phyloP scores from a whole-genome alignment of 2,329 filamentous ascomycete genomes.

The Myriosclerotinia scirpicola region DNA sequence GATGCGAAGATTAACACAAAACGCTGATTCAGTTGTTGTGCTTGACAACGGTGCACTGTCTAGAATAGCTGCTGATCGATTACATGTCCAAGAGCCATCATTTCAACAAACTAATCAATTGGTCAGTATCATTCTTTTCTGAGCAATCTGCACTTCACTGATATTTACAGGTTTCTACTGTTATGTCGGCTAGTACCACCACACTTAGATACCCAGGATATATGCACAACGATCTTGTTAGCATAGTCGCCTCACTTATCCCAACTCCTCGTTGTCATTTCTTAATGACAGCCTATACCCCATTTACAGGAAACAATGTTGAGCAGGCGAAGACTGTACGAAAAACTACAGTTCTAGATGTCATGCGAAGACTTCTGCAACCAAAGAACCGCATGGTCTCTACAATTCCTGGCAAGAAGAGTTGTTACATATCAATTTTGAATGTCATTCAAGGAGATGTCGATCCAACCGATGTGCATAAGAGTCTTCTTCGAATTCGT shows the following conservation, averaged over 20 bases:
- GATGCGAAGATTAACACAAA: constrained; percentile 87
- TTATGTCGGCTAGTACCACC: constrained; percentile 98
- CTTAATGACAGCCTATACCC: constrained; percentile 97
- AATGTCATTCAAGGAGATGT: constrained; percentile 99
- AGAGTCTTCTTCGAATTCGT: constrained; percentile 92
- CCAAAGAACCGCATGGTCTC: constrained; percentile 99
- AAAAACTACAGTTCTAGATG: constrained; percentile 96
- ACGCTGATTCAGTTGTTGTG: constrained; percentile 96
- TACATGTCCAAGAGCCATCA: constrained; percentile 93
- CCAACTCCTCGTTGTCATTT: constrained; percentile 97
- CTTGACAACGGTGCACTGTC: constrained; percentile 93
- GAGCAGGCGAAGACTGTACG: constrained; percentile 97
- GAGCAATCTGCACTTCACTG: constrained; percentile 27
- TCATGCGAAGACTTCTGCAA: constrained; percentile 92
- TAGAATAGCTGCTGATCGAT: constrained; percentile 87
- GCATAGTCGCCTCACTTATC: constrained; percentile 93
- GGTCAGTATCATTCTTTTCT: constrained; percentile 46
- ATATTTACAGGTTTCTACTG: constrained; percentile 75
- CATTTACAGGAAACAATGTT: constrained; percentile 93
- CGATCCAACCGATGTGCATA: constrained; percentile 97
- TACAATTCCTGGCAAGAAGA: constrained; percentile 91
- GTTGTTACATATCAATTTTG: constrained; percentile 97
- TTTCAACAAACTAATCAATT: constrained; percentile 98
- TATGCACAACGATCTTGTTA: constrained; percentile 99
- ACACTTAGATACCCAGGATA: constrained; percentile 96